Conservation (phyloP, 345 rosid species). For the Mangifera indica region DNA sequence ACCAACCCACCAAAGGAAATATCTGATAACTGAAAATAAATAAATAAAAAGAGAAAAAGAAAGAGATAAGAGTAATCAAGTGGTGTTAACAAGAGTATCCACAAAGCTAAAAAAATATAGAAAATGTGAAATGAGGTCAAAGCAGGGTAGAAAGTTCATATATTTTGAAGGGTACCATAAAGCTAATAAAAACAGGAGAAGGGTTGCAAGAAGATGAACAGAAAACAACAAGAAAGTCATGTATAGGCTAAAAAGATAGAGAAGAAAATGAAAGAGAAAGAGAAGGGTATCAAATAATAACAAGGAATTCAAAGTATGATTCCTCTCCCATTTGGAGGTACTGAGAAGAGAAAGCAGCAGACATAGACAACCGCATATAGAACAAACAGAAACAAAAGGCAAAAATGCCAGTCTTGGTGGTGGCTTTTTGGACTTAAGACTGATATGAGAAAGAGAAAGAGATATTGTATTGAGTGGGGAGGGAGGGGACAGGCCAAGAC, state of each 20-base stretch:
- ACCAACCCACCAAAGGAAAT: slow-evolving; percentile 20
- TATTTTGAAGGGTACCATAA: slow-evolving; percentile 24
- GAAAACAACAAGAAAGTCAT: slow-evolving; percentile 36
- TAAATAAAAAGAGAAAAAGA: slow-evolving; percentile 2
- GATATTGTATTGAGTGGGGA: slow-evolving; percentile 60
- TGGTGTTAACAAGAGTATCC: slow-evolving; percentile 29
- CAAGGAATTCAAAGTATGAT: slow-evolving; percentile 74
- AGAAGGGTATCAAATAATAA: slow-evolving; percentile 60
- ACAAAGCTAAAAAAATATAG: slow-evolving; percentile 23
- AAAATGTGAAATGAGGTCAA: slow-evolving; percentile 35
- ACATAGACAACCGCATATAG: slow-evolving; percentile 60
- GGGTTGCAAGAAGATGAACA: slow-evolving; percentile 31
- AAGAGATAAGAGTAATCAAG: slow-evolving; percentile 25
- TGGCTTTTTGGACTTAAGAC: slow-evolving; percentile 37
- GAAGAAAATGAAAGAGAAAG: slow-evolving; percentile 17
- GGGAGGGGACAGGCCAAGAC: slow-evolving; percentile 80
- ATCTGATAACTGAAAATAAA: slow-evolving; percentile 8
- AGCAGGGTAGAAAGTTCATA: slow-evolving; percentile 21
- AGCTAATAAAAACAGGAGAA: slow-evolving; percentile 22
- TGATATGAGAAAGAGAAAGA: slow-evolving; percentile 27
- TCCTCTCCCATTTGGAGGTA: slow-evolving; percentile 72
- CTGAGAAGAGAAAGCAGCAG: slow-evolving; percentile 69
- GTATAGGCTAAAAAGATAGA: slow-evolving; percentile 15
- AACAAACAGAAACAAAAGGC: slow-evolving; percentile 45
- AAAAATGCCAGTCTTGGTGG: slow-evolving; percentile 39